Conservation (phyloP, 768 basidiomycete species). For the Botryobasidium botryosum region DNA sequence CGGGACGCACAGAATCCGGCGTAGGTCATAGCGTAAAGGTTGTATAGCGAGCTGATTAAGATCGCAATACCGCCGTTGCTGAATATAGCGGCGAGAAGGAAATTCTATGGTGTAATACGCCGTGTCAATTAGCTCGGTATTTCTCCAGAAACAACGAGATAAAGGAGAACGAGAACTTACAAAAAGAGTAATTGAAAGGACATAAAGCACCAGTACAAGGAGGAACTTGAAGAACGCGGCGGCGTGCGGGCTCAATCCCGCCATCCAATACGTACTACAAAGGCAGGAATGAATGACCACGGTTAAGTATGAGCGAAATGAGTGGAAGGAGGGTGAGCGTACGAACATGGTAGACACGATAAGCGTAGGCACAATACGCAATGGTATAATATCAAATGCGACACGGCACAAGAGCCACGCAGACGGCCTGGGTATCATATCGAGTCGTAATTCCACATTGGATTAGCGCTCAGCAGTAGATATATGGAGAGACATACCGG, state of each 20-base stretch:
- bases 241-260: constrained; percentile 62
- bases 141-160: no score
- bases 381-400: constrained; percentile 75
- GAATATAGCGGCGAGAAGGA: constrained; percentile 73
- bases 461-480: not conserved
- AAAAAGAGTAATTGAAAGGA: constrained; percentile 71
- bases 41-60: constrained; percentile 47
- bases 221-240: constrained; percentile 90
- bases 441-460: not conserved
- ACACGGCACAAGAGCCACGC: constrained; percentile 84
- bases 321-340: not conserved
- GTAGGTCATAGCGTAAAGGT: constrained; percentile 38
- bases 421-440: constrained; percentile 38
- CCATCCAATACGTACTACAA: constrained; percentile 83
- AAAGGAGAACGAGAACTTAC: constrained; percentile 29
- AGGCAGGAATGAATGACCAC: constrained; percentile 8
- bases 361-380: constrained; percentile 79
- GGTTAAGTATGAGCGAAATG: no score
- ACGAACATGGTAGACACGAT: constrained; percentile 68
- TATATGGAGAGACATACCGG: constrained; percentile 32
- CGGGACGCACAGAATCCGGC: constrained; percentile 51
- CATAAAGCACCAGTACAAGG: constrained; percentile 73
- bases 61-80: constrained; percentile 81
- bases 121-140: constrained; percentile 19
- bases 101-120: constrained; percentile 36